Base-by-base conservation (phyloP, 1,139 yeast genomes). In the Zygosaccharomyces pseudobailii region DNA sequence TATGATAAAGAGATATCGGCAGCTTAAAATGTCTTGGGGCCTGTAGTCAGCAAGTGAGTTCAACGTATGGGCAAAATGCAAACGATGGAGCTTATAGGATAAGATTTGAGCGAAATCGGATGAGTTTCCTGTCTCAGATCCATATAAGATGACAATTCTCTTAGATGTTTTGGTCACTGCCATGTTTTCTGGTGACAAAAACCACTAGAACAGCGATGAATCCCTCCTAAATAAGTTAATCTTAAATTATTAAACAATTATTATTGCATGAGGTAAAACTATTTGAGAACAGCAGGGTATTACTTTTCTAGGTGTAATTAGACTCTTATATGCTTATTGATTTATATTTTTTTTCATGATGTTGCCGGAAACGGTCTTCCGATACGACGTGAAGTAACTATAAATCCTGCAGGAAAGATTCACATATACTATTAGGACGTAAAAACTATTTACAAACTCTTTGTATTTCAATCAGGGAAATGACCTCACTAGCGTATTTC, bases 111-210 rank as follows among this genome's bases (percentile, higher is more conserved):
- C 96, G 59, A 80, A 84, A 58, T 92, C 97, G 58, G 86, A 88
- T 0, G 96, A 79, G 57, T 87, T 89, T 0, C 97, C 98, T 0
- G 97, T 87, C 62, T 90, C 97, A 1, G 96, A 84, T 0, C 97
- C 97, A 64, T 86, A 90, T 1, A 92, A 70, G 13, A 92, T 77
- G 25, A 82, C 79, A 10, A 86, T 69, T 48, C 55, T 60, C 40
- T 52, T 56, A 7, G 59, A 40, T 5, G 42, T 24, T 46, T 42
- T 52, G 30, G 42, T 35, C 34, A 36, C 42, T 13, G 34, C 40
- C 50, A 43, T 47, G 13, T 7, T 36, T 23, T 30, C 23, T 17
- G 40, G 27, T 6, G 9, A 35, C 13, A 35, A 35, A 35, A 35
- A 30, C 10, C 30, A 4, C 30, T 27, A n/a, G 10, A 27, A 27